Conservation (phyloP, 768 basidiomycete genomes). For the Strobilomyces confusus region DNA sequence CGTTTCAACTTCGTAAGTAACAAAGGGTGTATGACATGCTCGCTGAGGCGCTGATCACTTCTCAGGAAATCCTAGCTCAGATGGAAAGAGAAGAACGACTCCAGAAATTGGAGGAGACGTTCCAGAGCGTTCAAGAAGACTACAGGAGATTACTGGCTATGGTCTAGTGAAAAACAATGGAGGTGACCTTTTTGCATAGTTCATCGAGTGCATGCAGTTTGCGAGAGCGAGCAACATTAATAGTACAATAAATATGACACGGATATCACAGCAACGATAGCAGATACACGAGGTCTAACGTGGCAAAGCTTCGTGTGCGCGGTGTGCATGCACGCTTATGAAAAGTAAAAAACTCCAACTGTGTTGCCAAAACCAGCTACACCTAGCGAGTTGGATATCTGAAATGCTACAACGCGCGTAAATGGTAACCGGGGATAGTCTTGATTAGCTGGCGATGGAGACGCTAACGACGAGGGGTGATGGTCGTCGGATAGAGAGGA, state of each 20-base stretch:
- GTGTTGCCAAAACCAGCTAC: constrained; percentile 81
- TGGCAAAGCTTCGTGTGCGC: background rate
- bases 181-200: background rate
- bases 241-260: constrained; percentile 25
- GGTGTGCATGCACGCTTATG: constrained; percentile 11
- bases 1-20: constrained; percentile 87
- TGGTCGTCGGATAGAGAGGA: constrained; percentile 39
- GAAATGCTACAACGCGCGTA: constrained; percentile 66
- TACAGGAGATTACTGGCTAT: constrained; percentile 75
- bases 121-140: constrained; percentile 78
- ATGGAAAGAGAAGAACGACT: constrained; percentile 83
- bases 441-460: constrained; percentile 1
- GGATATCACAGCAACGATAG: constrained; percentile 9
- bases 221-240: constrained; percentile 5
- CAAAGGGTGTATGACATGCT: background rate
- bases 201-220: constrained; percentile 5
- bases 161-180: constrained; percentile 25
- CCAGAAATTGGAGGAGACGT: constrained; percentile 91
- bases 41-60: background rate
- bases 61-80: constrained; percentile 81
- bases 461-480: constrained; percentile 3
- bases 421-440: constrained; percentile 65
- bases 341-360: constrained; percentile 27
- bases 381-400: constrained; percentile 45
- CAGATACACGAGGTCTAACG: constrained; percentile 18